These are phyloP conservation scores for Solanum appendiculatum DNA, from an alignment of 257 asterid species.

Conservation along the genomic window DNA sequence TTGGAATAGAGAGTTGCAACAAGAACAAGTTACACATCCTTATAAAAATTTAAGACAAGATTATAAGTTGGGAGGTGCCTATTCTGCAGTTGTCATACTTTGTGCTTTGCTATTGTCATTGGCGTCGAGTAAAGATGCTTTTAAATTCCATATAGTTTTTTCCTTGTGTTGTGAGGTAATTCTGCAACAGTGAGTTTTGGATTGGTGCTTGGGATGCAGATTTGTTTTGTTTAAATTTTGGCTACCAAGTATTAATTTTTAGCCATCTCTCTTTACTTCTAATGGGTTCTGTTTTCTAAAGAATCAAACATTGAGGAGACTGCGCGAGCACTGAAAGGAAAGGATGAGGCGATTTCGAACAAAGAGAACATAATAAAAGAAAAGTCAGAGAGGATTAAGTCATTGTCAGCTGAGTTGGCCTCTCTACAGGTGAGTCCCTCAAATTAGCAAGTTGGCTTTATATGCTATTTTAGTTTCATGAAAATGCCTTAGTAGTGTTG, in stretches of 20 bases:
- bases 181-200: neutral
- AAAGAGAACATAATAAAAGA: conserved; percentile 59
- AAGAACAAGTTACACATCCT: neutral
- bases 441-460: neutral
- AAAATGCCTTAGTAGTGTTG: neutral
- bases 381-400: conserved; percentile 43
- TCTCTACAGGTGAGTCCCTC: conserved; percentile 57
- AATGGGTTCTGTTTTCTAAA: conserved; percentile 14
- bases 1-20: neutral
- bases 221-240: neutral
- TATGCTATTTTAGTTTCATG: neutral
- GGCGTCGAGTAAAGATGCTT: neutral
- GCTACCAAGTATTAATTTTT: neutral
- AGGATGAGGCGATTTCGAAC: conserved; percentile 49
- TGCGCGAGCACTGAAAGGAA: conserved; percentile 47
- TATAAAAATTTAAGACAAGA: neutral
- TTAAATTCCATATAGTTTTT: neutral
- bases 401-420: conserved; percentile 60
- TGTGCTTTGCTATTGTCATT: neutral
- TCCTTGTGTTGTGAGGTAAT: neutral
- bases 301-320: conserved; percentile 64
- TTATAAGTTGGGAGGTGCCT: neutral
- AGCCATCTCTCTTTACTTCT: neutral
- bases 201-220: neutral
- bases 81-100: neutral